Evolutionary conservation across 148 eudicot species (phyloP).

Genomic region (Camellia japonica): DNA sequence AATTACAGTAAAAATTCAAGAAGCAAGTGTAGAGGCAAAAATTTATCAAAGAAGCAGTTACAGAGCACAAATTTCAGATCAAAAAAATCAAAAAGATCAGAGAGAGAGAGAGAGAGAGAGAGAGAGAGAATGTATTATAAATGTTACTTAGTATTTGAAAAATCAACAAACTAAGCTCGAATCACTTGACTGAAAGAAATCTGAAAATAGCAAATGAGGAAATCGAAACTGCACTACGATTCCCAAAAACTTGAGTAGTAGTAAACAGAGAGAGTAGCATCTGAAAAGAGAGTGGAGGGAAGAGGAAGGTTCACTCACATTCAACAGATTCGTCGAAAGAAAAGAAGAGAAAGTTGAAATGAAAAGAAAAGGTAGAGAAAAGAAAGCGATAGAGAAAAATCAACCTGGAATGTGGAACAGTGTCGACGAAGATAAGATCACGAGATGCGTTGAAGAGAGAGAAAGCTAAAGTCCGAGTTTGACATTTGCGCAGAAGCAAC

Average conservation of each 20-base stretch:
- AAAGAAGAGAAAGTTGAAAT: background rate
- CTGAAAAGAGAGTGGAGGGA: slow-evolving; percentile 9
- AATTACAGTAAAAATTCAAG: background rate
- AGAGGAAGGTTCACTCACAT: background rate
- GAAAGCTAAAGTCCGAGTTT: slow-evolving; percentile 9
- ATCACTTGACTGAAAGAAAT: background rate
- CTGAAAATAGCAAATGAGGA: slow-evolving; percentile 3
- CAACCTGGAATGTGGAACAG: slow-evolving; percentile 7
- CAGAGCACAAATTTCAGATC: background rate
- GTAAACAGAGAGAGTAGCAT: background rate
- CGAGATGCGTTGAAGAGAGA: slow-evolving; percentile 11
- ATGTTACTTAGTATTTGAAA: background rate
- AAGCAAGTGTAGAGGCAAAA: background rate
- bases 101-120: background rate
- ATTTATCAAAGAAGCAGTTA: background rate
- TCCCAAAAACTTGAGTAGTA: background rate
- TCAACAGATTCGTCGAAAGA: background rate
- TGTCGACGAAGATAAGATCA: slow-evolving; percentile 7
- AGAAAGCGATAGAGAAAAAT: background rate
- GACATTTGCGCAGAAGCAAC: background rate
- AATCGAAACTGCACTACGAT: background rate
- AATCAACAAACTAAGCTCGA: background rate
- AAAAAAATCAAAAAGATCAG: background rate
- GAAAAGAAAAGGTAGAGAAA: background rate
- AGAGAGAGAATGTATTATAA: background rate